Conservation (phyloP, 108 stramenopile species). For the Fistulifera pelliculosa region DNA sequence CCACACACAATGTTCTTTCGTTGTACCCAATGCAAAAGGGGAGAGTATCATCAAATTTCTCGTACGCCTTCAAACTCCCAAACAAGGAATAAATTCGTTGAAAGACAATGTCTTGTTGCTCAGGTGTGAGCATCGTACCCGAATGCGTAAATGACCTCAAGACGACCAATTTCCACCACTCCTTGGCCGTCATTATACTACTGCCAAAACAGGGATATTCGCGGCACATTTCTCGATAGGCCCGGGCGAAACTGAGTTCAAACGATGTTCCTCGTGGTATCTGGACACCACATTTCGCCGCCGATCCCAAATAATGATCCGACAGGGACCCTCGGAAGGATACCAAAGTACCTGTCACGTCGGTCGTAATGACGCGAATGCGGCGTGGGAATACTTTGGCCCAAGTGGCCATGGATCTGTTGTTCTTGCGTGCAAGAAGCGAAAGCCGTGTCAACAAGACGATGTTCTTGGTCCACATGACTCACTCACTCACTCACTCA, state of each 20-base stretch:
- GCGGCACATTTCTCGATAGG: conserved; percentile 38
- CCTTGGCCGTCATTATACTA: conserved; percentile 41
- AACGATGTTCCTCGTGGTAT: conserved; percentile 7
- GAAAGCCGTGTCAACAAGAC: too few species aligned
- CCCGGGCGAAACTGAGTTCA: conserved; percentile 5
- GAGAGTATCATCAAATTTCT: conserved; percentile 45
- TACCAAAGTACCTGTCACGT: conserved; percentile 63
- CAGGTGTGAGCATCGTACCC: conserved; percentile 30
- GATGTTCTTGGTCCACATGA: too few species aligned
- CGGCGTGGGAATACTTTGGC: conserved; percentile 35
- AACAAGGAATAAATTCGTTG: conserved; percentile 57
- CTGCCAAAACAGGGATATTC: conserved; percentile 60
- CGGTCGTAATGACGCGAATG: conserved; percentile 56
- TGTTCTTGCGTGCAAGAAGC: not conserved
- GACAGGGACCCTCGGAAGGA: conserved; percentile 55
- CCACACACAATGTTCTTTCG: conserved; percentile 51
- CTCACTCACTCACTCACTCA: too few species aligned
- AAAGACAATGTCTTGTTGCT: conserved; percentile 45
- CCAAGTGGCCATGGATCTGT: conserved; percentile 28
- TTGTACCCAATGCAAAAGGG: conserved; percentile 48
- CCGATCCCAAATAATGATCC: conserved; percentile 59
- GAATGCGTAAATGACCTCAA: conserved; percentile 16
- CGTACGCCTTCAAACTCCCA: conserved; percentile 46
- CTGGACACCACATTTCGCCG: conserved; percentile 40
- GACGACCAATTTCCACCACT: conserved; percentile 40